Conservation (phyloP, 345 rosid genomes). For the Bretschneidera sinensis region DNA sequence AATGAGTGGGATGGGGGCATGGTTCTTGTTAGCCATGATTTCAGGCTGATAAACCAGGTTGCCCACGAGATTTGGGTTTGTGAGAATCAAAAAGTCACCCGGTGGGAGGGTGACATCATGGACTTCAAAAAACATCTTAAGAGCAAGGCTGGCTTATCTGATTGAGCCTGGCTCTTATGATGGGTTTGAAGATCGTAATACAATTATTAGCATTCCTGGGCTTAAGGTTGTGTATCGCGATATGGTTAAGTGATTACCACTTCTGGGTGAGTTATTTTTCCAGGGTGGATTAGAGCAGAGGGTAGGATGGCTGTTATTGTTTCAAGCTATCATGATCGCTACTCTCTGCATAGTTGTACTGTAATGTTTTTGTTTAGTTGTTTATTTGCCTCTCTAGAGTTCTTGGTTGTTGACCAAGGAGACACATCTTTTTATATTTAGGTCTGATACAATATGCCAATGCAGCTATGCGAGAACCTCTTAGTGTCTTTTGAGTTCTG, state of each 20-base stretch:
- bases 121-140: slow-evolving; percentile 72
- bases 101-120: slow-evolving; percentile 86
- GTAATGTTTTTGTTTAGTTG: too few relatives aligned
- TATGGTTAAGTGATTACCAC: neutral
- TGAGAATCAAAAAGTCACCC: slow-evolving; percentile 60
- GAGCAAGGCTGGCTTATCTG: slow-evolving; percentile 67
- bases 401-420: slow-evolving; percentile 1
- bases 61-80: slow-evolving; percentile 90
- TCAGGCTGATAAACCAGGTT: slow-evolving; percentile 87
- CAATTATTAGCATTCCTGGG: too few relatives aligned
- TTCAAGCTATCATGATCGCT: slow-evolving; percentile 16
- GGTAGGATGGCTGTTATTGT: slow-evolving; percentile 17
- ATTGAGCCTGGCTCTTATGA: slow-evolving; percentile 20
- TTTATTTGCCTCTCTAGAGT: too few relatives aligned
- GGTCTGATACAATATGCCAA: too few relatives aligned
- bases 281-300: slow-evolving; percentile 10
- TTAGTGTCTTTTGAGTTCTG: too few relatives aligned
- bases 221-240: neutral
- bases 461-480: too few relatives aligned
- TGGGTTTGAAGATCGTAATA: neutral
- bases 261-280: neutral
- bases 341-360: too few relatives aligned
- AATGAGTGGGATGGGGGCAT: slow-evolving; percentile 87
- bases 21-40: slow-evolving; percentile 87
- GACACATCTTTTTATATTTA: neutral